phyloP scores from a whole-genome alignment of 805 yeast species.

The Myxozyma neglecta region DNA sequence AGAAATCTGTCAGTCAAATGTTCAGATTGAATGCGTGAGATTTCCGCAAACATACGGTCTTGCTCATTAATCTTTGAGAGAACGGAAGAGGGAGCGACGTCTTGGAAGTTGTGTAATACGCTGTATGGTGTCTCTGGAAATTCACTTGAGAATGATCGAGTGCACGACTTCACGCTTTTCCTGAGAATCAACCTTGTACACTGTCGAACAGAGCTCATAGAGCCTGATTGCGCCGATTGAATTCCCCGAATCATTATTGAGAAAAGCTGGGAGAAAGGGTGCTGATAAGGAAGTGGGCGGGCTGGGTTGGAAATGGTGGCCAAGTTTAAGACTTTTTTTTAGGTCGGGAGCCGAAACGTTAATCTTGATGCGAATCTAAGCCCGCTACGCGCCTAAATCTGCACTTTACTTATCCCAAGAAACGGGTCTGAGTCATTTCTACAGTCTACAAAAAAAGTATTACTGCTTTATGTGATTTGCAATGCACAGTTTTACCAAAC shows the following conservation, averaged over 20 bases:
- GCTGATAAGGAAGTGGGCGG: not conserved
- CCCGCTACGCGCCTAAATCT: not conserved
- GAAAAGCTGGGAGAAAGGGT: not conserved
- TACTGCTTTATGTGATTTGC: no score
- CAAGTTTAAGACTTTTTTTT: not conserved
- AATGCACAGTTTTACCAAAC: no score
- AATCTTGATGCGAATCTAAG: not conserved
- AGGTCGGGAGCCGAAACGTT: not conserved
- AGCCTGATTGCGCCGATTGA: not conserved
- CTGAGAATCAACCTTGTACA: not conserved
- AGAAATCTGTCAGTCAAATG: not conserved
- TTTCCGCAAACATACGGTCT: not conserved
- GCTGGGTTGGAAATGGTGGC: not conserved
- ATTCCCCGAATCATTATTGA: not conserved
- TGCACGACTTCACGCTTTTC: not conserved
- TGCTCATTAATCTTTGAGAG: slow-evolving; percentile 1
- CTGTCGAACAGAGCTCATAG: not conserved
- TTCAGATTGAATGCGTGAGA: not conserved
- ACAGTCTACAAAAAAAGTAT: no score
- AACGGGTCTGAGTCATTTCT: no score
- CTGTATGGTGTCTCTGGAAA: not conserved
- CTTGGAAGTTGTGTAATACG: not conserved
- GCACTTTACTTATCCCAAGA: not conserved
- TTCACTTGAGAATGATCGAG: not conserved
- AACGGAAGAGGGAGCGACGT: not conserved